These are phyloP conservation scores for Curvularia eragrostidis DNA, from an alignment of 2,329 filamentous ascomycete species.

Conservation along the genomic window DNA sequence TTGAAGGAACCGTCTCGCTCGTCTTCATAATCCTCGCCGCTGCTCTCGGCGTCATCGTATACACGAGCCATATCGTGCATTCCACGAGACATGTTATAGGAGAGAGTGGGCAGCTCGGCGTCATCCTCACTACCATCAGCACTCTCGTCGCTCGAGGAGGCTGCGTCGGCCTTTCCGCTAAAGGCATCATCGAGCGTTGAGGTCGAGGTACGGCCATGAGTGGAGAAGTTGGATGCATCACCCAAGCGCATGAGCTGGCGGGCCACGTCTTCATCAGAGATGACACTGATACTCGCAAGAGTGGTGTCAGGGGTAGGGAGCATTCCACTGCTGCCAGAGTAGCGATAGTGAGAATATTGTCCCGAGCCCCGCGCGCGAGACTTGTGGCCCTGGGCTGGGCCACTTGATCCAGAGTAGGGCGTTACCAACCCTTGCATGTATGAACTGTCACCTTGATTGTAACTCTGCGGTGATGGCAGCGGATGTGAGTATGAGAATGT, in stretches of 20 bases:
- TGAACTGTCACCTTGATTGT: constrained; percentile 53
- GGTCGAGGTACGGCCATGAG: constrained; percentile 85
- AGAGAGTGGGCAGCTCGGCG: constrained; percentile 47
- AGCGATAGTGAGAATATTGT: constrained; percentile 51
- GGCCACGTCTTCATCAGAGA: constrained; percentile 95
- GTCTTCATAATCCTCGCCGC: constrained; percentile 66
- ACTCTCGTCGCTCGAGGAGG: constrained; percentile 59
- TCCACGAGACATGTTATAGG: constrained; percentile 33
- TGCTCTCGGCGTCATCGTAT: constrained; percentile 60
- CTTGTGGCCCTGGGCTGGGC: constrained; percentile 41
- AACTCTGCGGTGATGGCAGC: constrained; percentile 84
- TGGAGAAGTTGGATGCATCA: constrained; percentile 88
- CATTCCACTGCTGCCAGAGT: constrained; percentile 62
- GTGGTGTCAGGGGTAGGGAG: constrained; percentile 97
- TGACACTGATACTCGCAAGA: constrained; percentile 78
- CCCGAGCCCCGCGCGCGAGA: constrained; percentile 46
- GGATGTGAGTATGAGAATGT: constrained; percentile 79
- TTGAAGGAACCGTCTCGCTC: constrained; percentile 61
- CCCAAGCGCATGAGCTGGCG: constrained; percentile 96
- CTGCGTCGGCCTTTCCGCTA: constrained; percentile 82
- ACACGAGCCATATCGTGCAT: constrained; percentile 50
- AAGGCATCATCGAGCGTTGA: constrained; percentile 94
- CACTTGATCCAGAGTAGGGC: constrained; percentile 46
- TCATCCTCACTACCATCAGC: constrained; percentile 76
- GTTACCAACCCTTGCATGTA: constrained; percentile 48